Percentiles rank a stretch among this genome's conserved stretches.
Conservation (phyloP, 805 yeast genomes). For the Wickerhamomyces queroliae region DNA sequence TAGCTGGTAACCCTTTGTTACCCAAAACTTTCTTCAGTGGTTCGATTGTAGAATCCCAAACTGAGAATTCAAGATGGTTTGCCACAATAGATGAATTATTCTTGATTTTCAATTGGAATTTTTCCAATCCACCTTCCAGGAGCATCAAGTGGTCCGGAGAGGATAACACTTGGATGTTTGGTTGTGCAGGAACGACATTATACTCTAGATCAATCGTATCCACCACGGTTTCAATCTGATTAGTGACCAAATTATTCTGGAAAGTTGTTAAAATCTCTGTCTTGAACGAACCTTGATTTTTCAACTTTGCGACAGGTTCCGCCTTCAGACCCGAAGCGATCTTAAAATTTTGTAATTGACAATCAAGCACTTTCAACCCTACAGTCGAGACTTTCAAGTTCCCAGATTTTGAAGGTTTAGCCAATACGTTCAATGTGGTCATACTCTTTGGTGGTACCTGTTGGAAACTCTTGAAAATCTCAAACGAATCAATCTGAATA, state of each 20-base stretch:
- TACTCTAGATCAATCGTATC: conserved; percentile 24
- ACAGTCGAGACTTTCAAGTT: conserved; percentile 44
- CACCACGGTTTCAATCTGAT: conserved; percentile 12
- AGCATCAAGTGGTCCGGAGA: conserved; percentile 58
- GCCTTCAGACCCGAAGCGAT: conserved; percentile 29
- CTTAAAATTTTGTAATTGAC: conserved; percentile 39
- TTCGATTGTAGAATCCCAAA: conserved; percentile 69
- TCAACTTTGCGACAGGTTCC: conserved; percentile 22
- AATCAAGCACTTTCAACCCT: conserved; percentile 42
- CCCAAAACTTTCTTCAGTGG: conserved; percentile 52
- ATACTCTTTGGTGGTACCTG: conserved; percentile 33
- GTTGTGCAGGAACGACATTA: conserved; percentile 45
- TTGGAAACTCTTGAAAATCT: conserved; percentile 24
- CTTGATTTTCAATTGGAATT: conserved; percentile 43
- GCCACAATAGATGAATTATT: conserved; percentile 56
- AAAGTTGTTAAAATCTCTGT: conserved; percentile 5
- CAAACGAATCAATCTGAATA: conserved; percentile 31
- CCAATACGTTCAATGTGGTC: conserved; percentile 34
- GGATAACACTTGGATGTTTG: conserved; percentile 47
- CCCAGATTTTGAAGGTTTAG: conserved; percentile 47
- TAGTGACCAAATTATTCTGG: conserved; percentile 10
- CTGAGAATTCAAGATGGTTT: conserved; percentile 52
- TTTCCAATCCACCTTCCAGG: conserved; percentile 66
- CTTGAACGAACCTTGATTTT: conserved; percentile 4
- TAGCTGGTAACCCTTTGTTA: conserved; percentile 41